Percentiles rank a stretch among this genome's conserved stretches.
These are phyloP conservation scores for Aspergillus saccharolyticus DNA, from an alignment of 495 filamentous ascomycete genomes.

Conservation along the genomic window DNA sequence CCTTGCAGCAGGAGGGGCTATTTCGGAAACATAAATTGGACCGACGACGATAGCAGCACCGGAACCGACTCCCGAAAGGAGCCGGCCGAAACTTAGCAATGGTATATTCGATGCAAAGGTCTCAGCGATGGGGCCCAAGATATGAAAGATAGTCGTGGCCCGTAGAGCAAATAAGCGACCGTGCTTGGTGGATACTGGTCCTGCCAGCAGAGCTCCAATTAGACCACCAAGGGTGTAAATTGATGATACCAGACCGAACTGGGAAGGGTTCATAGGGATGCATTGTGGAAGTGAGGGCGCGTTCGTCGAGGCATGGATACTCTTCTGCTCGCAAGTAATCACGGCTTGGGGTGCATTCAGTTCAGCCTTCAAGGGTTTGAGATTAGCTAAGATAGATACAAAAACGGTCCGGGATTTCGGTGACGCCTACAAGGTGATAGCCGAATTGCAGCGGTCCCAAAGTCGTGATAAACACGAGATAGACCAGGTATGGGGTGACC, in stretches of 20 bases:
- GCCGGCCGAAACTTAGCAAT: constrained; percentile 64
- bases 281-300: constrained; percentile 59
- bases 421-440: constrained; percentile 80
- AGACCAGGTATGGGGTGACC: constrained; percentile 59
- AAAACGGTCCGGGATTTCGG: neutral
- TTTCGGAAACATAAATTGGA: constrained; percentile 90
- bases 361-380: constrained; percentile 59
- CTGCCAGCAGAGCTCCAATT: constrained; percentile 71
- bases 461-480: constrained; percentile 59
- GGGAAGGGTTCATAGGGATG: constrained; percentile 70
- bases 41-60: constrained; percentile 89
- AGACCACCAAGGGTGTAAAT: constrained; percentile 91
- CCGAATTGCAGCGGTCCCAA: constrained; percentile 89
- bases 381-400: constrained; percentile 9
- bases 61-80: constrained; percentile 77
- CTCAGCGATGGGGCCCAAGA: constrained; percentile 70
- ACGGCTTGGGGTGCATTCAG: constrained; percentile 91
- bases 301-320: constrained; percentile 38
- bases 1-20: constrained; percentile 70
- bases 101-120: constrained; percentile 62
- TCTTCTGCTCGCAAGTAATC: constrained; percentile 70
- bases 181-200: constrained; percentile 63
- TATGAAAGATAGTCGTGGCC: constrained; percentile 67
- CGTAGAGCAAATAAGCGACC: constrained; percentile 72
- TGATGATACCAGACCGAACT: constrained; percentile 78